Percentiles rank a stretch among this genome's conserved stretches.
phyloP scores from a whole-genome alignment of 192 early-diverging fungal species.

The Entomortierella parvispora region DNA sequence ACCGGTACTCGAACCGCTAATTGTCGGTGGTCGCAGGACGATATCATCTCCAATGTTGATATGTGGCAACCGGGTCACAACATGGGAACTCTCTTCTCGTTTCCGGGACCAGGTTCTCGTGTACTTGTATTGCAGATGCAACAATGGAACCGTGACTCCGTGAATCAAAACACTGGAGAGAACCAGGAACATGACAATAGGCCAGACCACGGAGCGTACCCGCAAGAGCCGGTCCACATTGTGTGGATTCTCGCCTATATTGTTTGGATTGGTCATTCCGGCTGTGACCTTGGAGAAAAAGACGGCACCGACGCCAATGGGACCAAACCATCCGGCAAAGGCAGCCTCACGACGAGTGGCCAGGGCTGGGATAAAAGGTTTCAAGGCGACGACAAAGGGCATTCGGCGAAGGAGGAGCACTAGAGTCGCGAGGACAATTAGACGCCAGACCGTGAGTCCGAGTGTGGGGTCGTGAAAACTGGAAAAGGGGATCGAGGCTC shows the following conservation, averaged over 20 bases:
- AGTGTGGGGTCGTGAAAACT: constrained; percentile 63
- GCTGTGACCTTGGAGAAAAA: constrained; percentile 55
- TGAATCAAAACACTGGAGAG: constrained; percentile 84
- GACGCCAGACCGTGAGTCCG: constrained; percentile 69
- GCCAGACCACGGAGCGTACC: constrained; percentile 48
- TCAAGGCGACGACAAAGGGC: constrained; percentile 68
- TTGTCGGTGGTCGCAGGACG: constrained; percentile 28
- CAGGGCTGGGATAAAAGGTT: constrained; percentile 72
- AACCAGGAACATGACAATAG: constrained; percentile 78
- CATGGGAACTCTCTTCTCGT: constrained; percentile 42
- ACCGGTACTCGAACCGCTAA: constrained; percentile 10
- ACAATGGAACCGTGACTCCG: constrained; percentile 77
- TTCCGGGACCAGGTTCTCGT: constrained; percentile 49
- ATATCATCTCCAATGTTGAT: constrained; percentile 52
- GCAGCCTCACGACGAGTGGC: constrained; percentile 75
- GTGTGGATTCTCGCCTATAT: constrained; percentile 30
- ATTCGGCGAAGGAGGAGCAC: constrained; percentile 78
- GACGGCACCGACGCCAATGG: constrained; percentile 71
- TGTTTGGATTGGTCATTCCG: constrained; percentile 24
- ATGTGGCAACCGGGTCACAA: constrained; percentile 34
- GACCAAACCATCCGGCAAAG: constrained; percentile 93
- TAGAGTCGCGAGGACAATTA: constrained; percentile 63
- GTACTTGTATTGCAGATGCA: constrained; percentile 50
- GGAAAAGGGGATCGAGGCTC: constrained; percentile 80
- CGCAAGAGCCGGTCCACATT: constrained; percentile 25